phyloP scores from a whole-genome alignment of 768 basidiomycete genomes.

The Suillus decipiens region DNA sequence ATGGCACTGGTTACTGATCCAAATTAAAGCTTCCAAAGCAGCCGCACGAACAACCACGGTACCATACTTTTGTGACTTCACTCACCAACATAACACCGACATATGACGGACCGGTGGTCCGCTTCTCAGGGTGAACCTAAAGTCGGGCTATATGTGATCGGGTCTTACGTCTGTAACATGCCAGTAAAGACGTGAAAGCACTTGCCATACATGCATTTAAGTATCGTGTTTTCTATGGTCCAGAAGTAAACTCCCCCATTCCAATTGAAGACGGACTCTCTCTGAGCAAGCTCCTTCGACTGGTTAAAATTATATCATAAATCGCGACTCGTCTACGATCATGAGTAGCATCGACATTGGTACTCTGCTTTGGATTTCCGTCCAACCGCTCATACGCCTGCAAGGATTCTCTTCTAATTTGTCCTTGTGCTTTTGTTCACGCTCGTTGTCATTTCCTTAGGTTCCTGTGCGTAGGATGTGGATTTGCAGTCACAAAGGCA shows the following conservation, averaged over 20 bases:
- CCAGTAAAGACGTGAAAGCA: not conserved
- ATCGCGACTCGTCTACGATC: not conserved
- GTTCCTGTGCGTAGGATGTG: conserved; percentile 52
- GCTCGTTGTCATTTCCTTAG: conserved; percentile 33
- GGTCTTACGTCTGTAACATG: not conserved
- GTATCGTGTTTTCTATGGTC: not conserved
- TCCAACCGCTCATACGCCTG: conserved; percentile 61
- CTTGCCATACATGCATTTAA: not conserved
- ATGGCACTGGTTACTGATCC: not conserved
- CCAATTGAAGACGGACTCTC: not conserved
- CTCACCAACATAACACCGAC: not conserved
- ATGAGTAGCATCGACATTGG: conserved; percentile 35
- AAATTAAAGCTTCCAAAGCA: not conserved
- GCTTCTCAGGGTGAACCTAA: not conserved
- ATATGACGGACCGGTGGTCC: not conserved
- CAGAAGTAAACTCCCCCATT: not conserved
- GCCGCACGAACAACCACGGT: not conserved
- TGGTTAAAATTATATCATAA: not conserved
- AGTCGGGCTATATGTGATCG: not conserved
- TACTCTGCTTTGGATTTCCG: conserved; percentile 63
- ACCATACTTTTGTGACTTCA: not conserved
- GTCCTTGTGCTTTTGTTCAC: conserved; percentile 9
- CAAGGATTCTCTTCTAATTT: conserved; percentile 30
- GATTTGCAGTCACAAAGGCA: conserved; percentile 59
- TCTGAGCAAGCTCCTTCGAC: not conserved